Base-by-base conservation (phyloP, 225 moss, liverwort and hornwort genomes). In the Anthoceros angustus region DNA sequence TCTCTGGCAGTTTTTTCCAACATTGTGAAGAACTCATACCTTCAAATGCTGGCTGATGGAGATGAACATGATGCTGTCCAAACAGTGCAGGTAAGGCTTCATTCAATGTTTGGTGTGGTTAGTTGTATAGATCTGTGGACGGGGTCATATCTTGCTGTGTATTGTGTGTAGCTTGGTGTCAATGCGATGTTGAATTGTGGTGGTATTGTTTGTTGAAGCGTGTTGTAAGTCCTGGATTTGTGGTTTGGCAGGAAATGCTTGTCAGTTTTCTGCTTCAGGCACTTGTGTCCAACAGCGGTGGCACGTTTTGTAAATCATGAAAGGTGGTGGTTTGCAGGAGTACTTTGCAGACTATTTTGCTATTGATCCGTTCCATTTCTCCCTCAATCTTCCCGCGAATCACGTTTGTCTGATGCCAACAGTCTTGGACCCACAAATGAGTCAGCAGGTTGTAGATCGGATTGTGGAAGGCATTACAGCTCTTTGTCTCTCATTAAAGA, bases 311-410 rank as follows among this genome's bases (percentile, higher is more conserved):
- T 66, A 68, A 41, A 11, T 23, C 42, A 67, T 12, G 50, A 40
- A 41, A 14, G 38, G 60, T 26, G 72, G 55, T 40, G 24, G 74
- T 42, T 84, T 68, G 69, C 88, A 98, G 98, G 98, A 98, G 69
- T 98, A 87, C 69, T 98, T 87, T 72, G 98, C 89, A 15, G 98
- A 98, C 71, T 98, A 89, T 70, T 89, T 80, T 75, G 98, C 98
- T 24, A 84, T 98, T 63, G 98, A 98, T 72, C 98, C 87, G 5
- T 92, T 79, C 69, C 98, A 92, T 71, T 98, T 98, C 76, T 89
- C 98, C 8, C 64, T 98, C 72, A 92, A 98, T 83, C 78, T 98
- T 69, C 84, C 84, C 68, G 80, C 88, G 66, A 98, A 98, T 67
- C 84, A 98, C 74, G 81, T 89, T 21, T 98, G 92, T 74, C 88